These are phyloP conservation scores for Annulohypoxylon stygium DNA, from an alignment of 495 filamentous ascomycete species.

Conservation along the genomic window DNA sequence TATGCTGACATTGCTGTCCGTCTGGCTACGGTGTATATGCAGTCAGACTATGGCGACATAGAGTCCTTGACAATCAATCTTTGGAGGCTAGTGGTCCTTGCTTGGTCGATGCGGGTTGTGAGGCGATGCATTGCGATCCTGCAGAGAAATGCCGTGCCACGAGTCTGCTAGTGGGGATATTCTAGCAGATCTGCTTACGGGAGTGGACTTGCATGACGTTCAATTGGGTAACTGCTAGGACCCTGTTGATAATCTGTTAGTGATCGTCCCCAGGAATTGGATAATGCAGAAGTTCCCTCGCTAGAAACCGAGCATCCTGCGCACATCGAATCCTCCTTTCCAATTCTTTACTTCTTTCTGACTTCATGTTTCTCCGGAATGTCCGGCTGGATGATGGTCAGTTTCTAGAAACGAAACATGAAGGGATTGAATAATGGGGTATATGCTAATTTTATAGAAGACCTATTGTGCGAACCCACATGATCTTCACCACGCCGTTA, in stretches of 20 bases:
- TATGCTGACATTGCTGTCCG: slow-evolving; percentile 1
- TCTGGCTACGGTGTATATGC: neutral
- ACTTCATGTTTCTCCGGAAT: neutral
- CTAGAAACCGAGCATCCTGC: neutral
- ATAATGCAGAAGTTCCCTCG: neutral
- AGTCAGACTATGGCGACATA: slow-evolving; percentile 8
- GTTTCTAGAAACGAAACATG: neutral
- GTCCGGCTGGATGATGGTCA: neutral
- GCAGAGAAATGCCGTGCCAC: slow-evolving; percentile 15
- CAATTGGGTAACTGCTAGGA: neutral
- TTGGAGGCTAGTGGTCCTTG: neutral
- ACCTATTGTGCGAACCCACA: neutral
- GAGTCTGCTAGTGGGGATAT: slow-evolving; percentile 4
- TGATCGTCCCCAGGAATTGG: neutral
- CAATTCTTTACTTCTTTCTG: neutral
- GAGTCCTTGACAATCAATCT: neutral
- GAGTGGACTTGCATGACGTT: neutral
- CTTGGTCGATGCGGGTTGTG: neutral
- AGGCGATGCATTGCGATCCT: slow-evolving; percentile 5
- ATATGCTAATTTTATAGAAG: neutral
- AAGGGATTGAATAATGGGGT: neutral
- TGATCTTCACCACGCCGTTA: neutral
- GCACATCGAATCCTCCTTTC: neutral
- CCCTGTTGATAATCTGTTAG: neutral
- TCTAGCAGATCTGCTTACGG: neutral